Conservation (phyloP, 768 basidiomycete species). For the Amanita pallidorosea region DNA sequence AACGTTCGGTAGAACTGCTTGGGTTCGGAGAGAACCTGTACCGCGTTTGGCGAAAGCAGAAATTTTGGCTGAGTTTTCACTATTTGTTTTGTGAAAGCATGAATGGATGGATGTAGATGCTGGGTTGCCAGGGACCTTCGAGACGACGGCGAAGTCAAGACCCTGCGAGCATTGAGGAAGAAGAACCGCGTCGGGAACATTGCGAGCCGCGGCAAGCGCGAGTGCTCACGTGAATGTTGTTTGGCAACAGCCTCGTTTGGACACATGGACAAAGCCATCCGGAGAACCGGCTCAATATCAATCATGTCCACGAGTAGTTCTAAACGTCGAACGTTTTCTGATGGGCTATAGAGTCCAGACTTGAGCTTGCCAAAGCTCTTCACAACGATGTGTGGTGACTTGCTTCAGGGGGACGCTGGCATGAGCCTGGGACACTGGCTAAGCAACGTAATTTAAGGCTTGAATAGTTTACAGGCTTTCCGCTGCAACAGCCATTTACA, state of each 20-base stretch:
- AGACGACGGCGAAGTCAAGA: neutral
- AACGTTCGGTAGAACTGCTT: slow-evolving; percentile 40
- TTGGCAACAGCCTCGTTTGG: neutral
- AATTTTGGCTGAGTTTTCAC: slow-evolving; percentile 30
- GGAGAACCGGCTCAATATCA: neutral
- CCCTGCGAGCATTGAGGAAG: neutral
- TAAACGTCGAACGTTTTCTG: neutral
- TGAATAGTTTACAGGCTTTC: neutral
- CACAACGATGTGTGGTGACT: neutral
- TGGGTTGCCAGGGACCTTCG: slow-evolving; percentile 1
- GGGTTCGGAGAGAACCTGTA: slow-evolving; percentile 37
- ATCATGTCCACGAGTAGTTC: neutral
- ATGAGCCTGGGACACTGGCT: slow-evolving; percentile 15
- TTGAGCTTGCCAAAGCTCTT: neutral
- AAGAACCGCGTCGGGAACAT: neutral
- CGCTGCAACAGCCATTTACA: neutral
- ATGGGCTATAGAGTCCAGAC: neutral
- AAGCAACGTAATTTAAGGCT: slow-evolving; percentile 6
- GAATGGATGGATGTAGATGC: slow-evolving; percentile 16
- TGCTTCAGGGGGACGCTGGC: slow-evolving; percentile 7
- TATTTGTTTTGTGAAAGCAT: slow-evolving; percentile 19
- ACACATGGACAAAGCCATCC: neutral
- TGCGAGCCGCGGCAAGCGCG: neutral
- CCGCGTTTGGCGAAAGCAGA: slow-evolving; percentile 29
- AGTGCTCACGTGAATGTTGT: neutral